Conservation (phyloP, 306 rosid genomes). For the Vigna unguiculata region DNA sequence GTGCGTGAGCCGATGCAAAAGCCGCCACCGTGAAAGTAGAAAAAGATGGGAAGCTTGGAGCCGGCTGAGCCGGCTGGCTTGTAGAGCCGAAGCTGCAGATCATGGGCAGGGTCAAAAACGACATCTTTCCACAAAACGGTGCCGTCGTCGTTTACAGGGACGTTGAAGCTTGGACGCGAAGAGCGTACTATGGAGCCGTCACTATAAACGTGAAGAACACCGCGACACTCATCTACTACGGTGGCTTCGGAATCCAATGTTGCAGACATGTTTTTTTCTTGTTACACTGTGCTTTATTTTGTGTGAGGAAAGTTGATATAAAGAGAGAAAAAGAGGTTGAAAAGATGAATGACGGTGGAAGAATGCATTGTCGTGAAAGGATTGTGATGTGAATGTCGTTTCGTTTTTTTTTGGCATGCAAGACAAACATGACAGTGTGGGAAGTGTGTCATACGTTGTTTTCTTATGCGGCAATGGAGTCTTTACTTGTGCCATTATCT, state of each 20-base stretch:
- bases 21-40: constrained; percentile 91
- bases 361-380: background rate
- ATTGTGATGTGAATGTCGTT: constrained; percentile 5
- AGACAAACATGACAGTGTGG: constrained; percentile 33
- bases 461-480: background rate
- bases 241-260: constrained; percentile 31
- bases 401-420: constrained; percentile 17
- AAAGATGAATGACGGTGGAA: background rate
- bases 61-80: constrained; percentile 54
- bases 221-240: constrained; percentile 76
- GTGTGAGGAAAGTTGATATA: background rate
- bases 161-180: constrained; percentile 58
- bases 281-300: background rate
- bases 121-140: constrained; percentile 80
- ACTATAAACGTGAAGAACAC: constrained; percentile 80
- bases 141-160: constrained; percentile 63
- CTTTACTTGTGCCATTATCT: constrained; percentile 20
- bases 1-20: constrained; percentile 93
- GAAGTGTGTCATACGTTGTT: background rate
- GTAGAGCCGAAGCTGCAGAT: constrained; percentile 80
- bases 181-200: constrained; percentile 78
- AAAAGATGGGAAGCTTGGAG: constrained; percentile 70
- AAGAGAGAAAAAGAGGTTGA: background rate
- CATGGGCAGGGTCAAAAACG: constrained; percentile 52
- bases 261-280: constrained; percentile 33